Evolutionary conservation across 768 basidiomycete genomes (phyloP).

Genomic region (Russula sp.): DNA sequence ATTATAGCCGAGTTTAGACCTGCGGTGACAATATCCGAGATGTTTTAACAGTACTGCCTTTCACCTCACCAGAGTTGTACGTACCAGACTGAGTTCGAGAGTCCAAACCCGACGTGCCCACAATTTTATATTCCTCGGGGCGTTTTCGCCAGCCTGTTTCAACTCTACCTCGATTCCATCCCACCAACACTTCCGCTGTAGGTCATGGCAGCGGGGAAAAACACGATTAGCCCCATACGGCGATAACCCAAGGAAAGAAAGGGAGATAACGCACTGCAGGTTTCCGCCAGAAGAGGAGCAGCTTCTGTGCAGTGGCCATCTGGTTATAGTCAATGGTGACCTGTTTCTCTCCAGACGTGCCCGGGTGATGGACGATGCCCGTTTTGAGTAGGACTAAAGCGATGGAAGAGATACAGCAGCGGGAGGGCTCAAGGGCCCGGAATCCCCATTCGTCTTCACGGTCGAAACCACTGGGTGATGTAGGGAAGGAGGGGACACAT

Average conservation of each 20-base stretch:
- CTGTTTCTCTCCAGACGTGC: slow-evolving; percentile 53
- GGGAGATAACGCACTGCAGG: slow-evolving; percentile 75
- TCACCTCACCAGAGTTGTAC: slow-evolving; percentile 24
- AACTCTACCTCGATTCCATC: slow-evolving; percentile 92
- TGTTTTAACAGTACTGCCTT: not conserved
- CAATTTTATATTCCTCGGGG: slow-evolving; percentile 68
- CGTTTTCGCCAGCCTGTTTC: slow-evolving; percentile 51
- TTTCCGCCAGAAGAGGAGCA: slow-evolving; percentile 97
- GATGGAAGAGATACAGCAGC: slow-evolving; percentile 98
- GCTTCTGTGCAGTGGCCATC: slow-evolving; percentile 97
- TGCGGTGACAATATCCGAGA: slow-evolving; percentile 11
- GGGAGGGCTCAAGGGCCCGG: slow-evolving; percentile 89
- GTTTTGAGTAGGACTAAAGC: slow-evolving; percentile 97
- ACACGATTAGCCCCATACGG: slow-evolving; percentile 16
- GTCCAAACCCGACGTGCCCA: slow-evolving; percentile 99
- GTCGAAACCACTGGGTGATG: slow-evolving; percentile 75
- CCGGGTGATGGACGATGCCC: slow-evolving; percentile 75
- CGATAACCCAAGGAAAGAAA: slow-evolving; percentile 9
- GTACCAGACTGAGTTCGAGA: slow-evolving; percentile 88
- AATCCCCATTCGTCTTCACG: slow-evolving; percentile 99
- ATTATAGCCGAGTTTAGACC: slow-evolving; percentile 21
- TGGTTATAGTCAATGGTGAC: slow-evolving; percentile 87
- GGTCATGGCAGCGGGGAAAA: not conserved
- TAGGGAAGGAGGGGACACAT: slow-evolving; percentile 1
- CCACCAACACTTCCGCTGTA: slow-evolving; percentile 99